Conservation (phyloP, 108 stramenopile genomes). For the Phaeodactylum tricornutum region DNA sequence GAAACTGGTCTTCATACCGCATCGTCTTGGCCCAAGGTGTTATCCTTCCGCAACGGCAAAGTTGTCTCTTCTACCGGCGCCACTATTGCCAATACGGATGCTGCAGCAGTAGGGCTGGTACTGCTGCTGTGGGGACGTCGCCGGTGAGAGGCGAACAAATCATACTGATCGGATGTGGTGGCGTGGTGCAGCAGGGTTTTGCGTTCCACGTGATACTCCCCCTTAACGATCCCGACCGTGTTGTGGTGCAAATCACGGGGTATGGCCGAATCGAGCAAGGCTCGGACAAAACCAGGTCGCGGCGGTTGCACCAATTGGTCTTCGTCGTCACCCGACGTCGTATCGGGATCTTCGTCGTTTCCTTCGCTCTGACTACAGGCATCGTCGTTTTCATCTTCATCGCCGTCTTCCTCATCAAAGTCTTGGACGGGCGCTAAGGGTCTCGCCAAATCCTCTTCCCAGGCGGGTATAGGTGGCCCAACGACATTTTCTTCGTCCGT, state of each 20-base stretch:
- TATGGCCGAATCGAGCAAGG: slow-evolving; percentile 69
- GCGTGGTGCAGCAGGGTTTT: slow-evolving; percentile 82
- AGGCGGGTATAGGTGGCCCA: neutral
- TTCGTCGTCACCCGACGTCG: neutral
- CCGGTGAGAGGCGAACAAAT: slow-evolving; percentile 47
- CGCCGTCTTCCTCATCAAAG: slow-evolving; percentile 12
- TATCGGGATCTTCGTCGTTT: neutral
- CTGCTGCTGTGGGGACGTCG: too few species aligned
- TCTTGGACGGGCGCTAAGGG: neutral
- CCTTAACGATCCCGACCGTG: slow-evolving; percentile 75
- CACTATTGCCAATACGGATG: too few species aligned
- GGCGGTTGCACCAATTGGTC: neutral
- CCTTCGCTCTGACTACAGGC: neutral
- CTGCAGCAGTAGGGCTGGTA: too few species aligned
- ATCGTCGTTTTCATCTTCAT: slow-evolving; percentile 12
- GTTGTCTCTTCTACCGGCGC: too few species aligned
- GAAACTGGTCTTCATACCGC: too few species aligned
- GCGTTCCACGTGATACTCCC: slow-evolving; percentile 72
- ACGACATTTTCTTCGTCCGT: neutral
- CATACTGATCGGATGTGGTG: slow-evolving; percentile 78
- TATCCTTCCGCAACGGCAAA: too few species aligned
- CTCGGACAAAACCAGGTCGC: slow-evolving; percentile 56
- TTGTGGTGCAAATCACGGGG: slow-evolving; percentile 76
- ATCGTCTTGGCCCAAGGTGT: too few species aligned
- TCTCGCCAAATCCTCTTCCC: neutral